Base-by-base conservation (phyloP, 2,329 filamentous ascomycete genomes). In the Arthrobotrys megalospora region DNA sequence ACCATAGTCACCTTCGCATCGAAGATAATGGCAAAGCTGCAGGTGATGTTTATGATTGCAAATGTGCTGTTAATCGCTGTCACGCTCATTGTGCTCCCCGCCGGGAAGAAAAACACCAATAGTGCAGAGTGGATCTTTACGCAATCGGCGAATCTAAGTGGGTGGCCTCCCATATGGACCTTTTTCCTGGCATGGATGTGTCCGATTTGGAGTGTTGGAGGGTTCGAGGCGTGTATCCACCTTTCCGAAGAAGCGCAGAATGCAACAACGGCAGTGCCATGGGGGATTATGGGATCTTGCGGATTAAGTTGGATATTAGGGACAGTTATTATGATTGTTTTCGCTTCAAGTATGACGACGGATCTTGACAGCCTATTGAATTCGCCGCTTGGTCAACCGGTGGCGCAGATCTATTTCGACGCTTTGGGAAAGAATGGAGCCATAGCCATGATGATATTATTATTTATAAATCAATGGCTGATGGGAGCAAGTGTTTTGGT, bases 211-310 rank as follows among this genome's bases (percentile, higher is more conserved):
- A 89, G 88, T 0, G 88, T 88, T 43, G 85, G 85, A n/a, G 32
- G 55, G 66, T 77, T 77, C 19, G 88, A 90, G 80, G 87, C 86
- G 1, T 89, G 88, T 68, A 87, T 88, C 6, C 87, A 90, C 80
- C 89, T 90, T 85, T 87, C 86, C 48, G 89, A 90, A 82, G 89
- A 90, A 82, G 89, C 89, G 0, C 84, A 87, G 50, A 89, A 91
- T 82, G 89, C 89, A 0, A 87, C 88, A 3, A 88, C 86, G 66
- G 88, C 88, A 0, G 89, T 90, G 0, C 89, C 89, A 0, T 85
- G 88, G 63, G 89, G 89, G 0, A 90, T 90, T 65, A 82, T 90
- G 12, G 88, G 88, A 82, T 87, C 87, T 0, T 87, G 88, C 52
- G 88, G 87, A 38, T 85, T 86, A 81, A 86, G 86, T 82, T 88